Evolutionary conservation across 2,329 filamentous ascomycete species (phyloP).

Genomic region (Canariomyces notabilis): DNA sequence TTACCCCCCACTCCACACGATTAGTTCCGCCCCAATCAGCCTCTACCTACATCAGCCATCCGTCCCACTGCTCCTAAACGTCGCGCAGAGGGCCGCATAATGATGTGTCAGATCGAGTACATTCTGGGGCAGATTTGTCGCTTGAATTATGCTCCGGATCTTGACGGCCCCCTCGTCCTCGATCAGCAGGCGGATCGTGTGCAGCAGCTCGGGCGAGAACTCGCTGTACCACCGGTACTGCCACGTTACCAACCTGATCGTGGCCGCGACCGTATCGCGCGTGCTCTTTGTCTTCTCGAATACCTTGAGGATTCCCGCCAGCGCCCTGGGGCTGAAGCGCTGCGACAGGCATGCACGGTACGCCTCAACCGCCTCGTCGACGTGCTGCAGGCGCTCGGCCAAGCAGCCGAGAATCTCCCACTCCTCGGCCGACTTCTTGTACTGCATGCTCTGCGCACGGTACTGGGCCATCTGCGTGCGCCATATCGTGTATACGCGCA

Average conservation of each 20-base stretch:
- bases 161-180: slow-evolving; percentile 98
- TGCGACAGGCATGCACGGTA: slow-evolving; percentile 83
- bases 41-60: slow-evolving; percentile 55
- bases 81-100: slow-evolving; percentile 89
- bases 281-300: slow-evolving; percentile 76
- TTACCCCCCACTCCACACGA: no score
- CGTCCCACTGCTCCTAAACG: slow-evolving; percentile 89
- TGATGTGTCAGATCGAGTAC: slow-evolving; percentile 94
- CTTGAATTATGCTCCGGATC: slow-evolving; percentile 93
- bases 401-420: slow-evolving; percentile 97
- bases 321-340: slow-evolving; percentile 88
- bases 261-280: slow-evolving; percentile 72
- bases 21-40: no score
- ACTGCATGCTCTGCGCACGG: slow-evolving; percentile 85
- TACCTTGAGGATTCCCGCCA: slow-evolving; percentile 75
- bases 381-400: slow-evolving; percentile 87
- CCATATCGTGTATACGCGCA: slow-evolving; percentile 99
- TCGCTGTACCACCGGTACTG: slow-evolving; percentile 99
- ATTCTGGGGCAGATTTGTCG: slow-evolving; percentile 86
- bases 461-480: slow-evolving; percentile 96
- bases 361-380: slow-evolving; percentile 85
- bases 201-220: slow-evolving; percentile 89
- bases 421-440: slow-evolving; percentile 94
- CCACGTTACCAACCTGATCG: slow-evolving; percentile 92
- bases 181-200: slow-evolving; percentile 84